Percentiles rank a stretch among this genome's conserved stretches.
phyloP scores from a whole-genome alignment of 371 early-diverging fungal genomes.

The Thermomucor indicae-seudaticae region DNA sequence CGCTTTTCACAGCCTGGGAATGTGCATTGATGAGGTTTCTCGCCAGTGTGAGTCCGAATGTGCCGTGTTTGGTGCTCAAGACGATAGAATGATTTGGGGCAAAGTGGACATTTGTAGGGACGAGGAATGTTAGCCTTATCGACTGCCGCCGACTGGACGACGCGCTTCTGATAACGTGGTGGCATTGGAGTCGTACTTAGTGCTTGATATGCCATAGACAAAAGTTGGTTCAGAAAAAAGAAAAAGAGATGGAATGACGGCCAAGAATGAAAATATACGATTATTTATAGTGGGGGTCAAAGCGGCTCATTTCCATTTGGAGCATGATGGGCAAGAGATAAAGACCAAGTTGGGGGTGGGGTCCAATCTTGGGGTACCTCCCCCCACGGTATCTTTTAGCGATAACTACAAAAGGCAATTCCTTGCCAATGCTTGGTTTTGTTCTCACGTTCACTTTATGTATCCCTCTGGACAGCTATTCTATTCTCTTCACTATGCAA shows the following conservation, averaged over 20 bases:
- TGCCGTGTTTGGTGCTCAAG: conserved; percentile 85
- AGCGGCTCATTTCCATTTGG: conserved; percentile 7
- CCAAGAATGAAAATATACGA: too few relatives aligned
- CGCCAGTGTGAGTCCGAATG: conserved; percentile 90
- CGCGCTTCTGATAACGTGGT: conserved; percentile 17
- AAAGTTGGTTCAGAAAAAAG: neutral
- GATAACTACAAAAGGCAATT: conserved; percentile 12
- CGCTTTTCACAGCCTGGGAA: conserved; percentile 79
- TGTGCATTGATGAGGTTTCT: conserved; percentile 84
- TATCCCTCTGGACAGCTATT: too few relatives aligned
- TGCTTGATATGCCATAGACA: conserved; percentile 12
- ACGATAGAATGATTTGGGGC: conserved; percentile 66
- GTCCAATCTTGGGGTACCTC: too few relatives aligned
- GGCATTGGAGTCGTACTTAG: neutral
- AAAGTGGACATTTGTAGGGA: conserved; percentile 66
- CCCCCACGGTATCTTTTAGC: too few relatives aligned
- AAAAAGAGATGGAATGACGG: neutral
- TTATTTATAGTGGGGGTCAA: neutral
- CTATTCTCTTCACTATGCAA: too few relatives aligned
- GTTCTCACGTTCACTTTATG: conserved; percentile 10
- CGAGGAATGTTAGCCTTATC: conserved; percentile 47
- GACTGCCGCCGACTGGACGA: conserved; percentile 15
- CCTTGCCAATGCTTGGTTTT: conserved; percentile 9
- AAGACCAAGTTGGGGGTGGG: neutral
- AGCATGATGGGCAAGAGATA: conserved; percentile 1